phyloP scores from a whole-genome alignment of 2,329 filamentous ascomycete genomes.

The Colletotrichum sp. region DNA sequence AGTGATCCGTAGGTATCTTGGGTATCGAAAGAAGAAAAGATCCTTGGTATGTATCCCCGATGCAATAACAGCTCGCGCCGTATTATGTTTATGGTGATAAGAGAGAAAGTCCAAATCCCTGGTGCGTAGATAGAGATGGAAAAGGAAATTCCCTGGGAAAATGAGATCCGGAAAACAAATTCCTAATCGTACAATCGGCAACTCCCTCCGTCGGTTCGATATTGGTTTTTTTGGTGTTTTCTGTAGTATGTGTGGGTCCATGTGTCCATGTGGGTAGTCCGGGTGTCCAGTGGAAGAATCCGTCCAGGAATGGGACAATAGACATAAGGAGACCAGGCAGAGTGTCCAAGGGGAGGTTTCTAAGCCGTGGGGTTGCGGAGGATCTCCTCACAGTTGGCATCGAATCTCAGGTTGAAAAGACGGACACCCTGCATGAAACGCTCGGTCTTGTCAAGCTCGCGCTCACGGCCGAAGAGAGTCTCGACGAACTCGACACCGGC shows the following conservation, averaged over 20 bases:
- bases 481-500: constrained; percentile 95
- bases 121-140: constrained; percentile 4
- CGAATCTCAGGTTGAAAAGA: constrained; percentile 91
- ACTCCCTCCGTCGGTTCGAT: constrained; percentile 16
- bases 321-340: constrained; percentile 21
- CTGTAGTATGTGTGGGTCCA: not conserved
- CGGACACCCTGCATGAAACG: constrained; percentile 89
- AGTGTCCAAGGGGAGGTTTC: not conserved
- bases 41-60: constrained; percentile 19
- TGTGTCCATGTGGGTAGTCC: not conserved
- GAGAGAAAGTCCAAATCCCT: constrained; percentile 18
- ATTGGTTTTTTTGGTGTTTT: constrained; percentile 11
- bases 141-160: constrained; percentile 16
- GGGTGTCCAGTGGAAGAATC: not conserved
- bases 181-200: constrained; percentile 23
- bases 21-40: constrained; percentile 24
- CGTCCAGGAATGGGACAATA: not conserved
- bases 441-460: constrained; percentile 88
- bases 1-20: constrained; percentile 13
- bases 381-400: constrained; percentile 94
- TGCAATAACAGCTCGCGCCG: constrained; percentile 22
- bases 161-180: constrained; percentile 15
- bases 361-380: constrained; percentile 62
- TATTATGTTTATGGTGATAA: constrained; percentile 22
- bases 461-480: constrained; percentile 90